Evolutionary conservation across 2,329 filamentous ascomycete species (phyloP).

Genomic region (Penicillium sclerotigenum): DNA sequence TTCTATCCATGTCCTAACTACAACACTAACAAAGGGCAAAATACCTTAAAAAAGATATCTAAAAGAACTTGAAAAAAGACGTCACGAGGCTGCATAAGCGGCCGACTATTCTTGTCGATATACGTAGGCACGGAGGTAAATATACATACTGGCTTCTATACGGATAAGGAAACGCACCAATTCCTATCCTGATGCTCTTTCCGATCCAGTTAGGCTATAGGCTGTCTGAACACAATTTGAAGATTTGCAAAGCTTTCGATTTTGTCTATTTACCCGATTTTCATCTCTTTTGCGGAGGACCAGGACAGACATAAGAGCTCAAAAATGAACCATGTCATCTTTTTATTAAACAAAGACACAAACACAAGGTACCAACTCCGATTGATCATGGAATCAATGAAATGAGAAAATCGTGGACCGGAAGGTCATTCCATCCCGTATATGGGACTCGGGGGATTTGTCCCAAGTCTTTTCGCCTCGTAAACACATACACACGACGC

Average conservation of each 20-base stretch:
- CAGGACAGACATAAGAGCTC: constrained; percentile 16
- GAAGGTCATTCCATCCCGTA: constrained; percentile 31
- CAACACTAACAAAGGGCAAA: no score
- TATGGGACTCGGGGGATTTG: constrained; percentile 24
- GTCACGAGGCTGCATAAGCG: no score
- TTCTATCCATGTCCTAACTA: no score
- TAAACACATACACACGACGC: constrained; percentile 38
- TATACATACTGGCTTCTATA: no score
- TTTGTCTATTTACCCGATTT: constrained; percentile 27
- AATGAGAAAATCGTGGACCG: constrained; percentile 37
- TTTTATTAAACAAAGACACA: constrained; percentile 36
- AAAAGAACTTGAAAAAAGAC: no score
- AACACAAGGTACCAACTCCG: constrained; percentile 40
- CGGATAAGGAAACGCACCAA: no score
- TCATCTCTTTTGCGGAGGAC: constrained; percentile 14
- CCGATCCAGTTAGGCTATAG: no score
- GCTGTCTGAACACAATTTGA: neutral
- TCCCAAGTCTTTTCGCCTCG: constrained; percentile 33
- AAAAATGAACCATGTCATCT: constrained; percentile 31
- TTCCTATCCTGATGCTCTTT: neutral
- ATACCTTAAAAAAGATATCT: no score
- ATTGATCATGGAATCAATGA: constrained; percentile 40
- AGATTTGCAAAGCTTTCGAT: constrained; percentile 26
- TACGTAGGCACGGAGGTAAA: neutral
- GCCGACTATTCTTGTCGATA: no score